Conservation (phyloP, 106 monocot genomes). For the Acanthochlamys bracteata region DNA sequence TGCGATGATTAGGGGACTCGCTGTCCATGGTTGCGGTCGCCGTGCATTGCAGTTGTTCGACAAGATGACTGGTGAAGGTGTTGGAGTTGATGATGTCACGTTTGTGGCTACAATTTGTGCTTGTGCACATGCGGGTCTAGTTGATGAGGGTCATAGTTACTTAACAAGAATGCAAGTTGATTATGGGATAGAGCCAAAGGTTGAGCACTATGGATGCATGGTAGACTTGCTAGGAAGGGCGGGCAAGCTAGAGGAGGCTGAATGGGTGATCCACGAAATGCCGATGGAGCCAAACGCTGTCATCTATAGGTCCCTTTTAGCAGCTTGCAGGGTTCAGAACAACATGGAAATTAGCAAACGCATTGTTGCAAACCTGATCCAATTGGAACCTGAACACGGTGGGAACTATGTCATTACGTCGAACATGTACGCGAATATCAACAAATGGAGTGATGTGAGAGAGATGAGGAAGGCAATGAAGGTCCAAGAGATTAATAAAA, state of each 20-base stretch:
- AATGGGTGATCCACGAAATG: constrained; percentile 3
- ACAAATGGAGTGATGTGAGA: constrained; percentile 35
- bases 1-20: neutral
- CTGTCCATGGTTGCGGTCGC: neutral
- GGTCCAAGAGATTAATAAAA: constrained; percentile 35
- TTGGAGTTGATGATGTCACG: neutral
- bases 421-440: constrained; percentile 33
- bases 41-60: constrained; percentile 6
- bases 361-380: constrained; percentile 31
- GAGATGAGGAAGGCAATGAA: constrained; percentile 45
- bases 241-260: constrained; percentile 13
- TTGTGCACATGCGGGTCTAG: constrained; percentile 14
- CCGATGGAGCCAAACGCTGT: constrained; percentile 7
- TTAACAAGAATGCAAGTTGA: constrained; percentile 1
- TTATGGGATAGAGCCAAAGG: constrained; percentile 1
- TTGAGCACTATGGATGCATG: constrained; percentile 25
- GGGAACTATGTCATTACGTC: constrained; percentile 42
- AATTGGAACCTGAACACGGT: constrained; percentile 38
- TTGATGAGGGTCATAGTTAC: constrained; percentile 17
- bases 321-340: neutral
- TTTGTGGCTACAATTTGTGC: neutral
- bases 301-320: neutral
- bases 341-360: constrained; percentile 24
- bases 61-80: neutral
- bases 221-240: constrained; percentile 23